These are phyloP conservation scores for Saccharomyces hybrid DNA, from an alignment of 1,139 yeast genomes.

Conservation along the genomic window DNA sequence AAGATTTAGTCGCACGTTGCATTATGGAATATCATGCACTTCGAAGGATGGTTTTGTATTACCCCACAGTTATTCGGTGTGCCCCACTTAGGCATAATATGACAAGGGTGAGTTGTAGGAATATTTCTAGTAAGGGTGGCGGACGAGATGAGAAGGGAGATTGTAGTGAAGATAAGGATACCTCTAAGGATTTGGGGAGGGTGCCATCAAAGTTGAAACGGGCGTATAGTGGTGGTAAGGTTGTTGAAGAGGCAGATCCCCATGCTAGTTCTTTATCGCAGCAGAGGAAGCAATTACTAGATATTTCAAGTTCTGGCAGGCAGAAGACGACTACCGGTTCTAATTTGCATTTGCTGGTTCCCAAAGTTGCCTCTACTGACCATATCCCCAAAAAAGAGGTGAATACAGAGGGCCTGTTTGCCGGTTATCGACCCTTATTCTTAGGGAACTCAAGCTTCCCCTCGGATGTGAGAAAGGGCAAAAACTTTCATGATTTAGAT, in stretches of 20 bases:
- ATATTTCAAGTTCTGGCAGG: neutral
- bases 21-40: neutral
- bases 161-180: neutral
- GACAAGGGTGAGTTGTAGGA: neutral
- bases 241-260: neutral
- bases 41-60: neutral
- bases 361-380: conserved; percentile 28
- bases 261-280: neutral
- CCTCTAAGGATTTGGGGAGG: neutral
- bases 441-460: conserved; percentile 23
- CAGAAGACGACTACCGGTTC: neutral
- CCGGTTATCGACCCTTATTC: conserved; percentile 32
- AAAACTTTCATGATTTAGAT: neutral
- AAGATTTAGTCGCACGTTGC: neutral
- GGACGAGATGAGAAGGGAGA: neutral
- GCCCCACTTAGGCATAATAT: neutral
- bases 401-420: conserved; percentile 31
- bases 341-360: conserved; percentile 14
- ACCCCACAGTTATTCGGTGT: neutral
- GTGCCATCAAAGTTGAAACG: neutral
- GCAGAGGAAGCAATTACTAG: neutral
- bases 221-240: neutral
- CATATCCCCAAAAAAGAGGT: conserved; percentile 23
- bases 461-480: neutral
- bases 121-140: neutral